Percentiles rank a stretch among this genome's conserved stretches.
Conservation (phyloP, 2,329 filamentous ascomycete genomes). For the Rutstroemia sp. region DNA sequence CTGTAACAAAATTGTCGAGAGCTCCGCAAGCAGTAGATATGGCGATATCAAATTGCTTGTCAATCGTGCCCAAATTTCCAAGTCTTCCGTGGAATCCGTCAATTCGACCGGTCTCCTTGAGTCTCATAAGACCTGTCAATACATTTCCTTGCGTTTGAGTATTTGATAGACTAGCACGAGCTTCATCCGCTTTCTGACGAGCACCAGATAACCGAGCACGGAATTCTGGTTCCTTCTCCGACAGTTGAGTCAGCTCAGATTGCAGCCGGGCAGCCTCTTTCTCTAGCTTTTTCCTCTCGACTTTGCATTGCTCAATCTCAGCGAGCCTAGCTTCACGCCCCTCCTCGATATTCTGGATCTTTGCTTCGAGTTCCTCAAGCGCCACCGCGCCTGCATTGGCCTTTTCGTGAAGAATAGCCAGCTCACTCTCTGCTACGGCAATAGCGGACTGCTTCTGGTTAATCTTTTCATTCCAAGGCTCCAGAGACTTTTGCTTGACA, state of each 20-base stretch:
- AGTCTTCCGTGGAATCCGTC: slow-evolving; percentile 95
- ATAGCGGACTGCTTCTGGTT: slow-evolving; percentile 93
- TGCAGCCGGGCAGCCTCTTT: slow-evolving; percentile 68
- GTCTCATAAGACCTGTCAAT: slow-evolving; percentile 80
- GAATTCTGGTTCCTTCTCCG: slow-evolving; percentile 71
- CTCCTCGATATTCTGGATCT: slow-evolving; percentile 67
- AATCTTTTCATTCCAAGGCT: slow-evolving; percentile 96
- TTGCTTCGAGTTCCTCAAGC: slow-evolving; percentile 73
- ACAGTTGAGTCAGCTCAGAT: slow-evolving; percentile 64
- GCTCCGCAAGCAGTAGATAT: slow-evolving; percentile 92
- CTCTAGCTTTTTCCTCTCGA: slow-evolving; percentile 63
- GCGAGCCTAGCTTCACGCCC: slow-evolving; percentile 61
- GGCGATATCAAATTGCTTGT: slow-evolving; percentile 91
- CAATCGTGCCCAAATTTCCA: slow-evolving; percentile 89
- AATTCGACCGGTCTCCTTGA: slow-evolving; percentile 93
- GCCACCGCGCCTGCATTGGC: slow-evolving; percentile 81
- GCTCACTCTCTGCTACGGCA: slow-evolving; percentile 88
- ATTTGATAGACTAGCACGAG: slow-evolving; percentile 78
- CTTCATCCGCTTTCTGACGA: slow-evolving; percentile 92
- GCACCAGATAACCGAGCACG: slow-evolving; percentile 81
- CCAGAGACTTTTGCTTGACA: slow-evolving; percentile 83
- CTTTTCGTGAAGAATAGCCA: slow-evolving; percentile 84
- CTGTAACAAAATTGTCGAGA: slow-evolving; percentile 93
- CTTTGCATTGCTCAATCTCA: slow-evolving; percentile 70
- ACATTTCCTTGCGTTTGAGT: slow-evolving; percentile 93